phyloP scores from a whole-genome alignment of 331 rosid species.

The Erythrophleum ivorense region DNA sequence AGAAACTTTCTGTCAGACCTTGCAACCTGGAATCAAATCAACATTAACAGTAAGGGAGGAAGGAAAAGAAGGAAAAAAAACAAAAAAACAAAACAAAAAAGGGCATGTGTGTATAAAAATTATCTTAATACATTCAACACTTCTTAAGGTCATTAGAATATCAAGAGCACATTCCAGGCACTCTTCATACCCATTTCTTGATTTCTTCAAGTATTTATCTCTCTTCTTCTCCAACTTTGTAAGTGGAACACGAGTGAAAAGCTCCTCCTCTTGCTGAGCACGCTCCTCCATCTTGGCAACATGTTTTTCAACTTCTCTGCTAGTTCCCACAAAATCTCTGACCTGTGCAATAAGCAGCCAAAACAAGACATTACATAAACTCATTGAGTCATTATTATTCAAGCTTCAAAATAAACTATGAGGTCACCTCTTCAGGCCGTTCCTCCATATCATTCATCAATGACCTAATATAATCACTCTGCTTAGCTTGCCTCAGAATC shows the following conservation, averaged over 20 bases:
- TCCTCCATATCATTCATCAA: constrained; percentile 75
- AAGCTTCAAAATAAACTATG: constrained; percentile 30
- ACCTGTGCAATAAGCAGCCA: constrained; percentile 51
- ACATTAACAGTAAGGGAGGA: not conserved
- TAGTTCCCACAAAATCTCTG: constrained; percentile 70
- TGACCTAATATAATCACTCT: constrained; percentile 65
- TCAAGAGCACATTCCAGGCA: not conserved
- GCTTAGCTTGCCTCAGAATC: constrained; percentile 57
- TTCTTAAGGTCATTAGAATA: not conserved
- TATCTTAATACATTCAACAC: not conserved
- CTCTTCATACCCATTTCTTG: constrained; percentile 74
- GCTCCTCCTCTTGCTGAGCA: constrained; percentile 76
- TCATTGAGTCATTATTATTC: constrained; percentile 17
- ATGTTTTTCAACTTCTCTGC: constrained; percentile 64
- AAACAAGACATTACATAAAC: constrained; percentile 28
- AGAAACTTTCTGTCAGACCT: constrained; percentile 82
- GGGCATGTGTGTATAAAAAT: not conserved
- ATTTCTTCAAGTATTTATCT: constrained; percentile 73
- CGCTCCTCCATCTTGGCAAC: constrained; percentile 71
- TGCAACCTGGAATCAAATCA: constrained; percentile 61
- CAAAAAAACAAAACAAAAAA: not conserved
- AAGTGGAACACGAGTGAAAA: constrained; percentile 77
- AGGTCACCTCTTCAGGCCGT: constrained; percentile 84
- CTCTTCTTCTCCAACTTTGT: constrained; percentile 73
- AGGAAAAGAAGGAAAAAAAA: too few relatives aligned